Evolutionary conservation across 257 asterid species (phyloP).

Genomic region (Scutellaria minor): DNA sequence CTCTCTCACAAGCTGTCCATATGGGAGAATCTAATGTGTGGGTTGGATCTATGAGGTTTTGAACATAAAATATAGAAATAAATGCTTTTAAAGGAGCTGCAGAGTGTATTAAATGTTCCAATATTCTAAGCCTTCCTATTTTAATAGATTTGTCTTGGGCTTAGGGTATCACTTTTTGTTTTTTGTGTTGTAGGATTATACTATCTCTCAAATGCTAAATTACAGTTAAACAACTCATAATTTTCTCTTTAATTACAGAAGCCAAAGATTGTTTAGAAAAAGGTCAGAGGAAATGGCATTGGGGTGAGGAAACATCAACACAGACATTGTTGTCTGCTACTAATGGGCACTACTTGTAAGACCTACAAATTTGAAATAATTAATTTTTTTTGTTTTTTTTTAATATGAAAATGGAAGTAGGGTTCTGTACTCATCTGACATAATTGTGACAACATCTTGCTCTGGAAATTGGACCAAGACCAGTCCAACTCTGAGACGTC

Average conservation of each 20-base stretch:
- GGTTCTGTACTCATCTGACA: conserved; percentile 48
- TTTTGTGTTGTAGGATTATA: conserved; percentile 57
- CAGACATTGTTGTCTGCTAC: conserved; percentile 36
- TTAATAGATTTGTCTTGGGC: conserved; percentile 58
- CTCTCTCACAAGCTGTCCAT: conserved; percentile 48
- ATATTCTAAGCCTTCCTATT: conserved; percentile 48
- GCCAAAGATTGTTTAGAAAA: conserved; percentile 52
- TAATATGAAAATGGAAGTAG: conserved; percentile 20
- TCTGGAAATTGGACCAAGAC: conserved; percentile 81
- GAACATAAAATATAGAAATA: conserved; percentile 53
- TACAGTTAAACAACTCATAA: conserved; percentile 23
- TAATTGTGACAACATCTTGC: conserved; percentile 50
- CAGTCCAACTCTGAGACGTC: conserved; percentile 52
- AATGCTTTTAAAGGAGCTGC: conserved; percentile 70
- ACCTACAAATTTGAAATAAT: conserved; percentile 22
- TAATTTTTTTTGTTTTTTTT: background rate
- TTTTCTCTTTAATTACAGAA: conserved; percentile 35
- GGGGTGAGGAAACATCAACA: conserved; percentile 48
- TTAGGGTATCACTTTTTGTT: conserved; percentile 58
- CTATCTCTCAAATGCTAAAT: conserved; percentile 4
- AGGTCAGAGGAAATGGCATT: conserved; percentile 43
- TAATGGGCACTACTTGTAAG: conserved; percentile 29
- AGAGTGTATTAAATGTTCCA: conserved; percentile 54
- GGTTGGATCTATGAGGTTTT: conserved; percentile 71
- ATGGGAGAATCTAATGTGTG: conserved; percentile 63